These are phyloP conservation scores for Zymoseptoria passerinii DNA, from an alignment of 2,329 filamentous ascomycete genomes.

Conservation along the genomic window DNA sequence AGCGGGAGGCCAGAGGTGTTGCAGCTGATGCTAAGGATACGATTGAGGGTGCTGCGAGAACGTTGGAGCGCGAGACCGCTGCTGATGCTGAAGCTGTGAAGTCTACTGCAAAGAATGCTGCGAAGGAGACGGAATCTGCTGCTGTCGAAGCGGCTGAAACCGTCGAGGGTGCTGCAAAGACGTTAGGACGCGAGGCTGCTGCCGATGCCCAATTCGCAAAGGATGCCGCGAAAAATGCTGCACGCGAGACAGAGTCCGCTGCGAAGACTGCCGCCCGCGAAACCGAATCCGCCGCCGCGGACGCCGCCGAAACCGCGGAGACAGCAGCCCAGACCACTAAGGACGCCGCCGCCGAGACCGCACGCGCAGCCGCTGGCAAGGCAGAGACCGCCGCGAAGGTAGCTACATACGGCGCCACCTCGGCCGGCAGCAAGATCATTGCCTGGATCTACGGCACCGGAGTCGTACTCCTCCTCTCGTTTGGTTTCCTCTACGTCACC, in stretches of 20 bases:
- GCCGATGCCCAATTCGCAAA: not conserved
- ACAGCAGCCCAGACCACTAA: not conserved
- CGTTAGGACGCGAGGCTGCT: not conserved
- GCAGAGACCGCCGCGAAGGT: not conserved
- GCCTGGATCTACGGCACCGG: slow-evolving; percentile 48
- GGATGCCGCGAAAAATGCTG: not conserved
- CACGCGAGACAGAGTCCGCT: not conserved
- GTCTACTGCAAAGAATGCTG: not conserved
- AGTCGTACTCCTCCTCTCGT: slow-evolving; percentile 40
- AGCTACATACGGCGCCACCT: slow-evolving; percentile 12
- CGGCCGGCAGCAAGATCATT: slow-evolving; percentile 38
- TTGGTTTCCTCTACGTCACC: slow-evolving; percentile 45
- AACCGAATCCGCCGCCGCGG: slow-evolving; percentile 9
- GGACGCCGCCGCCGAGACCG: slow-evolving; percentile 1
- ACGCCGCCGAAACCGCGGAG: not conserved
- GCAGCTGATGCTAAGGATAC: not conserved
- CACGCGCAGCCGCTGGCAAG: not conserved
- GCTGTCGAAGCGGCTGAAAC: not conserved
- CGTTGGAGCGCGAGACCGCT: not conserved
- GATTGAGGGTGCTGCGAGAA: not conserved
- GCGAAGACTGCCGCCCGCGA: not conserved
- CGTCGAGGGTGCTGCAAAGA: not conserved
- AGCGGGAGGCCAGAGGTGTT: not conserved
- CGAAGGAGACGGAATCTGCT: not conserved
- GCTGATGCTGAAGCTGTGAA: not conserved